Evolutionary conservation across 106 monocot genomes (phyloP), one percentile per base, ranked within the genome.

Genomic region (Platanthera guangdongensis): DNA sequence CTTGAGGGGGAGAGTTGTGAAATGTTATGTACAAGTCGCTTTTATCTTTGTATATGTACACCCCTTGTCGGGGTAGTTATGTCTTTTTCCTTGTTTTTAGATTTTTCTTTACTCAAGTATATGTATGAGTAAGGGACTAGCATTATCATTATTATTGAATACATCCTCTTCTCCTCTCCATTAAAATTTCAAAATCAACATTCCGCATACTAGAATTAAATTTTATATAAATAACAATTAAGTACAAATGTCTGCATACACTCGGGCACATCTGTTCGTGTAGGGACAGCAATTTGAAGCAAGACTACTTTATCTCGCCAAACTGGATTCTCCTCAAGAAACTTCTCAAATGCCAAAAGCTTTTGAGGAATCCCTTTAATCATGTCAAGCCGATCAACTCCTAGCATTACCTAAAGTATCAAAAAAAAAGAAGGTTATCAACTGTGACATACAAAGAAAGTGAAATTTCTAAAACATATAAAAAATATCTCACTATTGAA

Each of bases 321-420:
- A 4, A 45, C 10, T 12, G 89, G 47, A 81, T 92, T 95, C 84
- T 95, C 94, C 79, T 95, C 94, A 10, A 95, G 87, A 60, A 95
- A 95, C 81, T 95, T 95, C 74, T 95, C 94, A 81, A 95, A 95
- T 65, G 94, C 94, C 72, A 95, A 89, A 79, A 95, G 87, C 82
- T 95, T 95, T 78, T 95, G 94, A 5, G 94, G 94, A 79, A 95
- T 95, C 74, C 94, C 94, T 80, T 95, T 95, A 47, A 95, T 95
- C 94, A 95, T 95, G 75, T 95, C 94, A 75, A 95, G 87, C 15
- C 94, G 83, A 55, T 95, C 94, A 72, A 95, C 94, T 53, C 94
- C 94, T 57, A 95, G 79, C 94, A 95, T 95, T 48, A 95, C 94
- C 94, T 94, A 67, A 48, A 21, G 77, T 52, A 77, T 22, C 45